phyloP scores from a whole-genome alignment of 163 green algal species.

The Coccomyxa subellipsoidea region DNA sequence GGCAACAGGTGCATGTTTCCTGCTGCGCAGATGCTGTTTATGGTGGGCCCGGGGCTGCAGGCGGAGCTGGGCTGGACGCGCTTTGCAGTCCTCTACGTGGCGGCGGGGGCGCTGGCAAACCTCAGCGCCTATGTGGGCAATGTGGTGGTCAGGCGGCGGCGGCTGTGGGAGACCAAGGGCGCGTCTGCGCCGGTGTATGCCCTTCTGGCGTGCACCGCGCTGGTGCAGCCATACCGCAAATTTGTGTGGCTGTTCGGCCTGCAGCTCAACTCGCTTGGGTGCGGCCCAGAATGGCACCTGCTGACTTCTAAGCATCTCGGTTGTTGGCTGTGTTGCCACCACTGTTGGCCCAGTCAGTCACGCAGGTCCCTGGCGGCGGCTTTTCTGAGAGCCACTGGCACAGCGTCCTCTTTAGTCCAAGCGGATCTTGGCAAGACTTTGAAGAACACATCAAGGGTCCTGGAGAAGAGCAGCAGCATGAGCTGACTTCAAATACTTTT shows the following conservation, averaged over 20 bases:
- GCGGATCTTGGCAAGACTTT: too few relatives aligned
- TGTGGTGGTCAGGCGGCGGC: background rate
- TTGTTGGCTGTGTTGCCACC: too few relatives aligned
- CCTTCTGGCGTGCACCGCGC: constrained; percentile 5
- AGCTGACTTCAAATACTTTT: too few relatives aligned
- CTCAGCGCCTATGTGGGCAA: background rate
- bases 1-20: too few relatives aligned
- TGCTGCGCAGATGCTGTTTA: background rate
- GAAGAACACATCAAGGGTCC: too few relatives aligned
- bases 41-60: background rate
- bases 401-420: too few relatives aligned
- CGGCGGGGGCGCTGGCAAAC: background rate
- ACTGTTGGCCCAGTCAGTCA: too few relatives aligned
- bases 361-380: too few relatives aligned
- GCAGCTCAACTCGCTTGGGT: constrained; percentile 10
- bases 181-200: background rate
- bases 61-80: background rate
- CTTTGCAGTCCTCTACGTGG: background rate
- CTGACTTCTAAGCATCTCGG: too few relatives aligned
- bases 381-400: too few relatives aligned
- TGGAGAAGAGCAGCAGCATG: too few relatives aligned
- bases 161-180: constrained; percentile 1
- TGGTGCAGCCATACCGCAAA: constrained; percentile 10
- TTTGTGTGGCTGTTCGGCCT: constrained; percentile 13
- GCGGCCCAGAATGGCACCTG: background rate